Conservation (phyloP, 2,329 filamentous ascomycete genomes). For the Diaporthe sp. region DNA sequence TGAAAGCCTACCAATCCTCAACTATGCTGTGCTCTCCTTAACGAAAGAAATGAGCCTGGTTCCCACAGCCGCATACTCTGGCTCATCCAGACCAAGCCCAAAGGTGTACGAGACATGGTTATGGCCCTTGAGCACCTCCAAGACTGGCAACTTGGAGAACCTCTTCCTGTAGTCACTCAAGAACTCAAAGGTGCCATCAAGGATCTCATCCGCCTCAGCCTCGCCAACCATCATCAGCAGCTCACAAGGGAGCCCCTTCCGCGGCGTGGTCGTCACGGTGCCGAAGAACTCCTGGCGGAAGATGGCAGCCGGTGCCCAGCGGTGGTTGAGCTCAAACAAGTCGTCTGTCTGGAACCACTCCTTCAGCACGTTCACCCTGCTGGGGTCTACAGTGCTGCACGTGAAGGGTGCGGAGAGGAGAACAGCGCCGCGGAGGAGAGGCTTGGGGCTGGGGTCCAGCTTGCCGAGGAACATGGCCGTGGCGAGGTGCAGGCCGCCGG, state of each 20-base stretch:
- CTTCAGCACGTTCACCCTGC: neutral
- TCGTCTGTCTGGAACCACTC: constrained; percentile 34
- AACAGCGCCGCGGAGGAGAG: constrained; percentile 34
- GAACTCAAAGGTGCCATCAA: constrained; percentile 41
- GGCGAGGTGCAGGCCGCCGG: constrained; percentile 40
- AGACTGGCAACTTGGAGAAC: constrained; percentile 37
- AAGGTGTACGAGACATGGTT: constrained; percentile 42
- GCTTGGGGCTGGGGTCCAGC: constrained; percentile 32
- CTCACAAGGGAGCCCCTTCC: constrained; percentile 24
- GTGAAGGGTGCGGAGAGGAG: constrained; percentile 39
- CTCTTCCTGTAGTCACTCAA: constrained; percentile 38
- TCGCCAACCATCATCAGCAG: constrained; percentile 39
- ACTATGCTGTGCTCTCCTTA: constrained; percentile 15
- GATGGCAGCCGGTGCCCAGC: constrained; percentile 29
- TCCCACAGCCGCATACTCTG: constrained; percentile 35
- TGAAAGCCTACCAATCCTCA: neutral
- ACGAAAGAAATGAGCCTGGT: constrained; percentile 24
- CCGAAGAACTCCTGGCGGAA: constrained; percentile 34
- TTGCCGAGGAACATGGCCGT: constrained; percentile 37
- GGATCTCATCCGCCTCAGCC: constrained; percentile 40
- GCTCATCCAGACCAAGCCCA: constrained; percentile 40
- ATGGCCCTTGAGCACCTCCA: constrained; percentile 42
- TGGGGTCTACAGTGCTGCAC: neutral
- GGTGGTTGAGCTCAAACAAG: constrained; percentile 29
- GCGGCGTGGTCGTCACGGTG: neutral